Conservation (phyloP, 306 rosid species). For the Vicia sativa region DNA sequence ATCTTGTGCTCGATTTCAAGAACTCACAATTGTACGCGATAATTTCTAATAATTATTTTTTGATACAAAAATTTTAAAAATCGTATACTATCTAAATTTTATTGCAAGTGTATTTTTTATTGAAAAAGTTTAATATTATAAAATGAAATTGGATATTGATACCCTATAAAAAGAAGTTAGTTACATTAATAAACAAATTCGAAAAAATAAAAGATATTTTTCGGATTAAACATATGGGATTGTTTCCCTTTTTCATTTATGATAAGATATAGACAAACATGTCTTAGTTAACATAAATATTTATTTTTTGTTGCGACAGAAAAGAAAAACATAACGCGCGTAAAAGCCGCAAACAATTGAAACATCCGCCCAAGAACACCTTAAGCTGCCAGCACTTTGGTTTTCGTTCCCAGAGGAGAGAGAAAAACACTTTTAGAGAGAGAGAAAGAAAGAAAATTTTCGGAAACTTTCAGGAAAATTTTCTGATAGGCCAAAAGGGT, state of each 20-base stretch:
- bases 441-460: conserved; percentile 16
- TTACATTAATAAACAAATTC: too few species aligned
- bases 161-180: too few species aligned
- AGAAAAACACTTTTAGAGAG: conserved; percentile 26
- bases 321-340: conserved; percentile 44
- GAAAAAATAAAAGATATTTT: too few species aligned
- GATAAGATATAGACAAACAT: neutral
- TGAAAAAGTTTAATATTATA: too few species aligned
- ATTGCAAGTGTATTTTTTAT: too few species aligned
- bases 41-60: too few species aligned
- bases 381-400: conserved; percentile 55
- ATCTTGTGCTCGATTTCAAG: too few species aligned
- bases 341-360: conserved; percentile 58
- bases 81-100: too few species aligned
- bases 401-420: conserved; percentile 22
- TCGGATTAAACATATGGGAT: too few species aligned
- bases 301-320: conserved; percentile 21
- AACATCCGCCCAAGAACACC: conserved; percentile 54
- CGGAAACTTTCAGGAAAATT: conserved; percentile 16
- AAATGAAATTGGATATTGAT: too few species aligned
- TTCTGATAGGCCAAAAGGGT: conserved; percentile 28
- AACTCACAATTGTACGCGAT: too few species aligned
- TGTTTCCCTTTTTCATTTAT: neutral
- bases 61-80: too few species aligned
- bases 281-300: neutral